Percentiles rank a stretch among this genome's conserved stretches.
Conservation (phyloP, 495 filamentous ascomycete species). For the Penicillium steckii region DNA sequence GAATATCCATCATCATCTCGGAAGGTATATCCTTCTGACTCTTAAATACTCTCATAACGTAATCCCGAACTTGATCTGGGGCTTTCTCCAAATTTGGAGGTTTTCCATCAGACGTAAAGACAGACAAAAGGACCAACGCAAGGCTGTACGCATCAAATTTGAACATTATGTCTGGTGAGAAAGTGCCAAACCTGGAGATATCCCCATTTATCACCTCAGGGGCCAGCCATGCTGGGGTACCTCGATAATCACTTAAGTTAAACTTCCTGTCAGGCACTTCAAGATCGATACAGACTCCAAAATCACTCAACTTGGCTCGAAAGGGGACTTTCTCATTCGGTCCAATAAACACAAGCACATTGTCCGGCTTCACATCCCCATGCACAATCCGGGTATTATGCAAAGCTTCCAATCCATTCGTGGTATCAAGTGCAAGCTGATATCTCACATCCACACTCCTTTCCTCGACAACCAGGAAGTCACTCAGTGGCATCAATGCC, state of each 20-base stretch:
- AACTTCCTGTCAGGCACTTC: slow-evolving; percentile 13
- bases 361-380: slow-evolving; percentile 40
- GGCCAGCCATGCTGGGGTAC: slow-evolving; percentile 23
- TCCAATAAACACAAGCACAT: slow-evolving; percentile 33
- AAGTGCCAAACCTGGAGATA: slow-evolving; percentile 7
- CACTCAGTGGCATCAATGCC: slow-evolving; percentile 15
- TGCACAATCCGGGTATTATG: slow-evolving; percentile 72
- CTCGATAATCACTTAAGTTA: slow-evolving; percentile 15
- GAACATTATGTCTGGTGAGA: slow-evolving; percentile 16
- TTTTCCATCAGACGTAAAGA: slow-evolving; percentile 13
- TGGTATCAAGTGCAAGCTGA: slow-evolving; percentile 40
- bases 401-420: slow-evolving; percentile 68
- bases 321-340: slow-evolving; percentile 19
- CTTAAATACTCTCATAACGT: slow-evolving; percentile 4
- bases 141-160: slow-evolving; percentile 20
- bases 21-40: slow-evolving; percentile 7
- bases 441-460: slow-evolving; percentile 9
- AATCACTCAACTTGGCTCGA: slow-evolving; percentile 28
- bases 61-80: not conserved
- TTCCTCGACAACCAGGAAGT: slow-evolving; percentile 9
- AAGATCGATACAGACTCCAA: slow-evolving; percentile 25
- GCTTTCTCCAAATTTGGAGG: not conserved
- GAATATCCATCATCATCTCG: slow-evolving; percentile 5
- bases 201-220: slow-evolving; percentile 15
- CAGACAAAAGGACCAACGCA: slow-evolving; percentile 14